A percentile compares a stretch with the other conserved stretches of the same genome.
Evolutionary conservation across 1,284 basidiomycete species (phyloP).

Genomic region (Papiliotrema laurentii): DNA sequence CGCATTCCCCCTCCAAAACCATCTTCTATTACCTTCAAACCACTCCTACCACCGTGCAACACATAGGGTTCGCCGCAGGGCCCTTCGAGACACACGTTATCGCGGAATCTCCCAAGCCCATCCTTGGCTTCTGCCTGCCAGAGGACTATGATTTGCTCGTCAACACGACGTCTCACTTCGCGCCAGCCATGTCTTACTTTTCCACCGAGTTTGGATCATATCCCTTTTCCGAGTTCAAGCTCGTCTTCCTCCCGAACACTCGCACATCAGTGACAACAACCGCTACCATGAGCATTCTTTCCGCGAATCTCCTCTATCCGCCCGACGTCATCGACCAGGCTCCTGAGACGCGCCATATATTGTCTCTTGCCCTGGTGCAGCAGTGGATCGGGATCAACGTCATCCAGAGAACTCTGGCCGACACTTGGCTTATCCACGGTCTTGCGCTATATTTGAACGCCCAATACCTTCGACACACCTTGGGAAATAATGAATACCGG

Average conservation of each 20-base stretch:
- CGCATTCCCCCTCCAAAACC: slow-evolving; percentile 86
- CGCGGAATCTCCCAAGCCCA: slow-evolving; percentile 66
- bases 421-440: slow-evolving; percentile 94
- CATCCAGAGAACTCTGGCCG: slow-evolving; percentile 88
- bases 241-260: slow-evolving; percentile 92
- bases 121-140: slow-evolving; percentile 89
- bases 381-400: slow-evolving; percentile 99
- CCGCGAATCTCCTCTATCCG: slow-evolving; percentile 79
- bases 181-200: slow-evolving; percentile 88
- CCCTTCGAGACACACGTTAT: slow-evolving; percentile 82
- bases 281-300: slow-evolving; percentile 76
- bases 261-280: slow-evolving; percentile 73
- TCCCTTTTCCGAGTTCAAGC: slow-evolving; percentile 90
- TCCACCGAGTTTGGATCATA: slow-evolving; percentile 91
- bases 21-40: slow-evolving; percentile 92
- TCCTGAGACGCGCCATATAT: slow-evolving; percentile 78
- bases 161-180: slow-evolving; percentile 67
- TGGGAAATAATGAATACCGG: slow-evolving; percentile 97
- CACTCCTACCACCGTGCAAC: slow-evolving; percentile 85
- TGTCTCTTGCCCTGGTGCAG: slow-evolving; percentile 83
- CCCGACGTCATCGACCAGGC: slow-evolving; percentile 90
- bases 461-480: slow-evolving; percentile 76
- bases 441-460: slow-evolving; percentile 86
- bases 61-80: slow-evolving; percentile 91
- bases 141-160: slow-evolving; percentile 66